Conservation (phyloP, 2,329 filamentous ascomycete species). For the Sporothrix dimorphospora region DNA sequence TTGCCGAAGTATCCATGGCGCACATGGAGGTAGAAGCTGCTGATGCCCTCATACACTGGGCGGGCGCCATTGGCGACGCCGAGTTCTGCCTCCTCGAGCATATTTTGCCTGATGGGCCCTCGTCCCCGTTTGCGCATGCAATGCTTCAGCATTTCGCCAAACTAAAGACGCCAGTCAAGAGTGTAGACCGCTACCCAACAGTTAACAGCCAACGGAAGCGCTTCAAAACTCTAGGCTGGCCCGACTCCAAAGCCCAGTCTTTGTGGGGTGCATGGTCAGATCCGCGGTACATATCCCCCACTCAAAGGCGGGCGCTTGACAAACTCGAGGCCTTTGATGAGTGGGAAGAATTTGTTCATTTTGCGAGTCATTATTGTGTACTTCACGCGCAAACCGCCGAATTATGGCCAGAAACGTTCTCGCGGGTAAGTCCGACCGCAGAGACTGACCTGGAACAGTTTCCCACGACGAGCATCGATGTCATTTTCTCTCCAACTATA, state of each 20-base stretch:
- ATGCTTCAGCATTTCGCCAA: slow-evolving; percentile 87
- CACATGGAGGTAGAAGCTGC: slow-evolving; percentile 80
- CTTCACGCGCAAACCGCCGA: slow-evolving; percentile 60
- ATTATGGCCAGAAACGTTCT: not conserved
- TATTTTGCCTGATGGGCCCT: slow-evolving; percentile 73
- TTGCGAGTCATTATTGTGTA: slow-evolving; percentile 82
- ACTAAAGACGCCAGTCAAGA: slow-evolving; percentile 75
- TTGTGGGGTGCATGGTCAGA: slow-evolving; percentile 85
- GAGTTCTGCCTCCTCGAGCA: slow-evolving; percentile 87
- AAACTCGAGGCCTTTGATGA: slow-evolving; percentile 85
- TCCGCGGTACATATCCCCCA: slow-evolving; percentile 62
- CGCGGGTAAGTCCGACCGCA: no score
- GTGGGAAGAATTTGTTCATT: slow-evolving; percentile 92
- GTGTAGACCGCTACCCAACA: slow-evolving; percentile 70
- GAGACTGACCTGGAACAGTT: not conserved
- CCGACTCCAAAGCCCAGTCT: slow-evolving; percentile 62
- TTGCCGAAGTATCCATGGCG: slow-evolving; percentile 88
- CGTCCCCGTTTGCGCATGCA: slow-evolving; percentile 82
- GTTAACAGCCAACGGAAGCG: slow-evolving; percentile 67
- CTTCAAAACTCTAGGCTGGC: slow-evolving; percentile 72
- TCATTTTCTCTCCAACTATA: slow-evolving; percentile 12
- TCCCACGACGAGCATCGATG: not conserved
- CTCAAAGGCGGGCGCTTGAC: slow-evolving; percentile 66
- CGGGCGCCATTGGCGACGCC: slow-evolving; percentile 64
- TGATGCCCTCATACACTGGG: slow-evolving; percentile 76